Evolutionary conservation across 306 rosid genomes (phyloP), one percentile per base, ranked within the genome.

Genomic region (Lablab purpureus): DNA sequence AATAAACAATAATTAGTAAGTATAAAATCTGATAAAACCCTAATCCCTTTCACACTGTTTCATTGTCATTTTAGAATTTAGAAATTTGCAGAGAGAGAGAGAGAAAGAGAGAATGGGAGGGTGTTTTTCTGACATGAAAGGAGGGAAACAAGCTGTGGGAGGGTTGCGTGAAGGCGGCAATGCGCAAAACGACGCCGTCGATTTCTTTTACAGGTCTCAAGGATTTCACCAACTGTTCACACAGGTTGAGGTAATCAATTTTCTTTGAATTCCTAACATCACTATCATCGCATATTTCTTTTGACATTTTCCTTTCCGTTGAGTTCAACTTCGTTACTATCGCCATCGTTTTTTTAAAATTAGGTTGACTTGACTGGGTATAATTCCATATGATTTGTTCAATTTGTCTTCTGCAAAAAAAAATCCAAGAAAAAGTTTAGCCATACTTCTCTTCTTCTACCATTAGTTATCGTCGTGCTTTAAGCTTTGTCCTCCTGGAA

Each of bases 161-260:
- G 94, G 84, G 25, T 12, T 43, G 3, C 1, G 49, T 43, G 17
- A 43, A 43, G 37, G 25, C 66, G 55, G 8, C 17, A 56, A 56
- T 10, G 62, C 15, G 6, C 85, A 72, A 28, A 93, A 91, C 81
- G 97, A 93, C 77, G 97, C 97, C 55, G 90, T 93, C 4, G 90
- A 90, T 30, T 78, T 74, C 62, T 93, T 86, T 79, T 82, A 84
- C 86, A 86, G 66, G 45, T n/a, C 89, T 11, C 93, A 82, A 3
- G 94, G 95, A 1, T 73, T 83, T 50, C 60, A 63, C 0, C 85
- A 81, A 0, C 67, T 91, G 10, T 86, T 68, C 75, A 74, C 91
- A 0, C 89, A 72, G 27, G 10, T 93, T 12, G 87, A 93, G 98
- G 97, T 84, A 73, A 13, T 0, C 43, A 17, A n/a, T 17, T 32